A percentile compares a stretch with the other conserved stretches of the same genome.
Conservation (phyloP, 768 basidiomycete species). For the Tubosaeta brunneosetosa region DNA sequence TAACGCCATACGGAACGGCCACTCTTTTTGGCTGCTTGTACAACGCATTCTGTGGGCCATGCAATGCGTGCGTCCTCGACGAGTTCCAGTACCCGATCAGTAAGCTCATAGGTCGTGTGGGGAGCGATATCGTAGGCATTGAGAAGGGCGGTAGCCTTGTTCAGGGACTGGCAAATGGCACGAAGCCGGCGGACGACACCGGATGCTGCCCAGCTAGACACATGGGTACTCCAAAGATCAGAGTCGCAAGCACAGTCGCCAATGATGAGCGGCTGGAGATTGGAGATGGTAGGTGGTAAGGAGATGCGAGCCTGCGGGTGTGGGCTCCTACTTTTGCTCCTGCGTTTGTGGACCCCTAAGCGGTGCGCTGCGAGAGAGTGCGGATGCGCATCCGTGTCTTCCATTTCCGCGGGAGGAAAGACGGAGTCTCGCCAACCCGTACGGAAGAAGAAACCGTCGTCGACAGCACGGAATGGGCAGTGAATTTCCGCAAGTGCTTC, state of each 20-base stretch:
- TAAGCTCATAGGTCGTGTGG: constrained; percentile 62
- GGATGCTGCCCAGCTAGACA: constrained; percentile 58
- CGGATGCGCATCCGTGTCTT: constrained; percentile 14
- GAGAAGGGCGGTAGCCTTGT: constrained; percentile 55
- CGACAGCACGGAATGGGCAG: constrained; percentile 51
- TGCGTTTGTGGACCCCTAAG: constrained; percentile 22
- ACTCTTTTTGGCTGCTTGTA: constrained; percentile 44
- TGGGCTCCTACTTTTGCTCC: constrained; percentile 25
- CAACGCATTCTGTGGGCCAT: constrained; percentile 71
- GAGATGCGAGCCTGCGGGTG: constrained; percentile 19
- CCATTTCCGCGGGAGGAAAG: constrained; percentile 25
- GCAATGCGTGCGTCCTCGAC: constrained; percentile 71
- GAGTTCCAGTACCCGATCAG: constrained; percentile 65
- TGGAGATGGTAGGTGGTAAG: constrained; percentile 15
- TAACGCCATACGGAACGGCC: constrained; percentile 73
- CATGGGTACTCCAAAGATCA: constrained; percentile 55
- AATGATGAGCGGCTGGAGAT: constrained; percentile 64
- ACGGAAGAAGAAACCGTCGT: constrained; percentile 68
- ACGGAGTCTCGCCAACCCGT: constrained; percentile 52
- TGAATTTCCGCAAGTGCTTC: constrained; percentile 53
- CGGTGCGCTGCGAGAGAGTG: constrained; percentile 21
- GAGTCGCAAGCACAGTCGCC: constrained; percentile 68
- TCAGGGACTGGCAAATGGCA: constrained; percentile 68
- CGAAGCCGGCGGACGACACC: constrained; percentile 64
- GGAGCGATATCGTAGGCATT: constrained; percentile 68